A percentile compares a stretch with the other conserved stretches of the same genome.
These are phyloP conservation scores for Acer yangbiense DNA, from an alignment of 345 rosid genomes.

Conservation along the genomic window DNA sequence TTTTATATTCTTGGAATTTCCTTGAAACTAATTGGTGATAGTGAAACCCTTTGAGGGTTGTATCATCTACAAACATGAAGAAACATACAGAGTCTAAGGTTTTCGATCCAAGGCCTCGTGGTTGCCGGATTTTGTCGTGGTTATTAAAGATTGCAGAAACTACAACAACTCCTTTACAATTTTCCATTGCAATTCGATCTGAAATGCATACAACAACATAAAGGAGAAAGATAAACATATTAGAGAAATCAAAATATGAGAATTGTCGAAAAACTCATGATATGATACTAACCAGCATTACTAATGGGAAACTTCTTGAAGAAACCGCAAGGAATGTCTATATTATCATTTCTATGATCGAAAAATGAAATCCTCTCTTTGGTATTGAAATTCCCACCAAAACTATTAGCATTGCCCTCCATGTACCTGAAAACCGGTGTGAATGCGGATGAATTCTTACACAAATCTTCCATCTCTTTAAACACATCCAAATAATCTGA, in stretches of 20 bases:
- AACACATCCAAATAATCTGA: constrained; percentile 68
- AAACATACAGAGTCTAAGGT: constrained; percentile 62
- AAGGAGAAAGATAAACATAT: not conserved
- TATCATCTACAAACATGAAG: constrained; percentile 88
- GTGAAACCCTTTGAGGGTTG: constrained; percentile 52
- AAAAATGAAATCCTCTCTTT: constrained; percentile 64
- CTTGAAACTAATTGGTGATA: constrained; percentile 47
- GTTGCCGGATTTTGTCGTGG: constrained; percentile 92
- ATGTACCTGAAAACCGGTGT: constrained; percentile 52
- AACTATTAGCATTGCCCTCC: constrained; percentile 42
- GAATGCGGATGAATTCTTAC: constrained; percentile 32
- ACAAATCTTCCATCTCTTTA: constrained; percentile 54
- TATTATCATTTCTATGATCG: constrained; percentile 34
- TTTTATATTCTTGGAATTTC: constrained; percentile 24
- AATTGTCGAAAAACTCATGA: not conserved
- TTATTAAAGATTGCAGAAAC: constrained; percentile 88
- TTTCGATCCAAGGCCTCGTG: constrained; percentile 74
- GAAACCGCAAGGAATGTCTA: constrained; percentile 82
- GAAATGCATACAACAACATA: not conserved
- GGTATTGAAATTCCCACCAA: constrained; percentile 69
- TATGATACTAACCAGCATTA: constrained; percentile 53
- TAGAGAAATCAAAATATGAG: not conserved
- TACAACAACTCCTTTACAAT: constrained; percentile 68
- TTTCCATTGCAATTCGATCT: constrained; percentile 83
- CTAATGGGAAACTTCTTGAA: constrained; percentile 61